Conservation (phyloP, 108 stramenopile genomes). For the Mediolabrus comicus region DNA sequence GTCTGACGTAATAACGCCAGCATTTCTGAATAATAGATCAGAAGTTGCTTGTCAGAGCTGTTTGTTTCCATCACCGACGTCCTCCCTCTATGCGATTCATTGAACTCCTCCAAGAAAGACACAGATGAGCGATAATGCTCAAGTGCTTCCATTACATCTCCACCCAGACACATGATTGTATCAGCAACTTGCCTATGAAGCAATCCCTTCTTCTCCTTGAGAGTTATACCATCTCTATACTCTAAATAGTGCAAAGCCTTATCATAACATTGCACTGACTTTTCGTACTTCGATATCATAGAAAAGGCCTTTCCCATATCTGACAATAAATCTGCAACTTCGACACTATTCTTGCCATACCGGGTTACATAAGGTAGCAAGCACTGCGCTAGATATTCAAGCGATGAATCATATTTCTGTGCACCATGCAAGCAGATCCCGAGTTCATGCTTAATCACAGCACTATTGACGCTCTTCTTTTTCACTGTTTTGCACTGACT, state of each 20-base stretch:
- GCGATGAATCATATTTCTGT: conserved; percentile 26
- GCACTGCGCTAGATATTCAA: conserved; percentile 30
- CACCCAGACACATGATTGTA: conserved; percentile 28
- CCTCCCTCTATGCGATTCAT: conserved; percentile 10
- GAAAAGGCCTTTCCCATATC: conserved; percentile 41
- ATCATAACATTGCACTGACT: conserved; percentile 34
- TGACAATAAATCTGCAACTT: conserved; percentile 39
- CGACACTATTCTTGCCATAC: conserved; percentile 41
- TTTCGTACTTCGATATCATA: conserved; percentile 19
- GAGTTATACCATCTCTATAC: conserved; percentile 19
- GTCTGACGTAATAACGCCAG: conserved; percentile 32
- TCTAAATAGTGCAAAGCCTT: conserved; percentile 45
- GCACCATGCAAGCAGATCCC: conserved; percentile 18
- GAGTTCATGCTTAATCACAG: conserved; percentile 16
- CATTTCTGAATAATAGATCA: conserved; percentile 44
- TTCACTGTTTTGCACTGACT: conserved; percentile 14
- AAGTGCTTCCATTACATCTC: conserved; percentile 34
- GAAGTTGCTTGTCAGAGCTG: conserved; percentile 17
- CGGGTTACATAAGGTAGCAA: conserved; percentile 26
- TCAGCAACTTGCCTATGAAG: conserved; percentile 40
- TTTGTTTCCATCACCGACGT: conserved; percentile 17
- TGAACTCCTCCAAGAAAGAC: conserved; percentile 31
- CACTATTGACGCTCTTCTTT: conserved; percentile 19
- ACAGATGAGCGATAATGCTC: conserved; percentile 47
- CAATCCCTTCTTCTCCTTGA: conserved; percentile 37